Evolutionary conservation across 805 yeast species (phyloP).

Genomic region (Ogataea glucozyma): DNA sequence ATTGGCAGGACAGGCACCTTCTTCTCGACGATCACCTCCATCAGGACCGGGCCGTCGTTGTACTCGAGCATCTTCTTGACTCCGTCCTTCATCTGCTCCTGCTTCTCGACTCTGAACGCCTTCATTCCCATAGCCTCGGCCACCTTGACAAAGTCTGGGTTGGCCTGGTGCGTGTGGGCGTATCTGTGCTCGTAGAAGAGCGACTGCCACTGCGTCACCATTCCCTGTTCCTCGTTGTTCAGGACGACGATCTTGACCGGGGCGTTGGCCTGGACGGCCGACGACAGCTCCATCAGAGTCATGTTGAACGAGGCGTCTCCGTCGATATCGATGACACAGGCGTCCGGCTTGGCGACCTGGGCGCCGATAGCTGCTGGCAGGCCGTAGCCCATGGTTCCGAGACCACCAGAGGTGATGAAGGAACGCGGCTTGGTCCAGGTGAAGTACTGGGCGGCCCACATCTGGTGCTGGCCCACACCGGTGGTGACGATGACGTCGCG

Average conservation of each 20-base stretch:
- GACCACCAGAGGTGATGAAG: conserved; percentile 97
- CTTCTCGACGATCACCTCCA: conserved; percentile 89
- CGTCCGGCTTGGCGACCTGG: conserved; percentile 93
- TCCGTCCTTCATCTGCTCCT: conserved; percentile 60
- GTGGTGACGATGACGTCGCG: conserved; percentile 89
- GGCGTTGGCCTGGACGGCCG: conserved; percentile 91
- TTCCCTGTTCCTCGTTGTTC: conserved; percentile 98
- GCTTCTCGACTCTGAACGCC: conserved; percentile 72
- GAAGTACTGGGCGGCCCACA: conserved; percentile 99
- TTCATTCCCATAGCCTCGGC: conserved; percentile 93
- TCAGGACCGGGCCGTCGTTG: conserved; percentile 77
- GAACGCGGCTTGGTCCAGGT: conserved; percentile 91
- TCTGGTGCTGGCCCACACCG: conserved; percentile 99
- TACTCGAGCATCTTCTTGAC: conserved; percentile 70
- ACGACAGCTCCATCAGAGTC: conserved; percentile 90
- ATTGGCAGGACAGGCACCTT: conserved; percentile 96
- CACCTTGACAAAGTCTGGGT: conserved; percentile 90
- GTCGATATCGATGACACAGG: conserved; percentile 92
- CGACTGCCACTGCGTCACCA: conserved; percentile 99
- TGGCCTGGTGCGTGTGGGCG: conserved; percentile 95
- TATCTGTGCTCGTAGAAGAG: conserved; percentile 95
- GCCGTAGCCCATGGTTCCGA: conserved; percentile 99
- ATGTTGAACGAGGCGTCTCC: conserved; percentile 99
- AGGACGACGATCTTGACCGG: conserved; percentile 88
- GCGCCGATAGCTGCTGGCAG: conserved; percentile 98